Conservation (phyloP, 495 filamentous ascomycete genomes). For the Umbilicaria muhlenbergii region DNA sequence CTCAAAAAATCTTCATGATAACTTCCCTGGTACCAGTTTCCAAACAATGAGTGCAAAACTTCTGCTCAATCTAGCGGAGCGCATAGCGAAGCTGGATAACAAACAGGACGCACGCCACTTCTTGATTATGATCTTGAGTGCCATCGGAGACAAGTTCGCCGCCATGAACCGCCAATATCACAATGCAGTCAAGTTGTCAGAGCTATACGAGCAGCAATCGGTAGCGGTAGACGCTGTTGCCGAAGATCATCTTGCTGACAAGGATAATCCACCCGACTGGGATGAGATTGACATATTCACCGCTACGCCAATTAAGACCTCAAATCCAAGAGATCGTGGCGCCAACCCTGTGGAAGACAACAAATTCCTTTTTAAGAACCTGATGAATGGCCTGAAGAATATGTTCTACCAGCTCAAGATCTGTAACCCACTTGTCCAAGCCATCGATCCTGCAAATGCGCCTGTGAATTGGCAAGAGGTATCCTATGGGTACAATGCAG, state of each 20-base stretch:
- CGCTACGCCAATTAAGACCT: conserved; percentile 90
- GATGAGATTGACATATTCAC: conserved; percentile 97
- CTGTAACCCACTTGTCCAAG: conserved; percentile 56
- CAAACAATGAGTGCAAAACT: conserved; percentile 99
- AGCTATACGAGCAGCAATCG: conserved; percentile 45
- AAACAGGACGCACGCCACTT: conserved; percentile 91
- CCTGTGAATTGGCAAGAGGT: conserved; percentile 91
- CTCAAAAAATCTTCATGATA: conserved; percentile 88
- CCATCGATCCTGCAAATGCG: conserved; percentile 59
- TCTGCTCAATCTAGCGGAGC: conserved; percentile 91
- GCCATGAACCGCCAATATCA: conserved; percentile 93
- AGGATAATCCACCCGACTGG: conserved; percentile 71
- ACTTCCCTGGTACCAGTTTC: conserved; percentile 94
- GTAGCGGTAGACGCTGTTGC: conserved; percentile 45
- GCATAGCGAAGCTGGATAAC: conserved; percentile 78
- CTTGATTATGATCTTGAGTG: conserved; percentile 91
- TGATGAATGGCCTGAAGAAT: conserved; percentile 95
- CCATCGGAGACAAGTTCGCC: conserved; percentile 95
- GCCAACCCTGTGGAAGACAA: conserved; percentile 94
- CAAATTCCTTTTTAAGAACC: conserved; percentile 93
- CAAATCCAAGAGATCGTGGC: conserved; percentile 78
- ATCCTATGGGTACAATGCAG: conserved; percentile 90
- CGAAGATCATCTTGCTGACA: conserved; percentile 73
- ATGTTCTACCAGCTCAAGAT: conserved; percentile 89
- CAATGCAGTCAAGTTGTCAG: conserved; percentile 86